Evolutionary conservation across 2,329 filamentous ascomycete genomes (phyloP), one percentile per base, ranked within the genome.

Genomic region (Fusarium goolgardi): DNA sequence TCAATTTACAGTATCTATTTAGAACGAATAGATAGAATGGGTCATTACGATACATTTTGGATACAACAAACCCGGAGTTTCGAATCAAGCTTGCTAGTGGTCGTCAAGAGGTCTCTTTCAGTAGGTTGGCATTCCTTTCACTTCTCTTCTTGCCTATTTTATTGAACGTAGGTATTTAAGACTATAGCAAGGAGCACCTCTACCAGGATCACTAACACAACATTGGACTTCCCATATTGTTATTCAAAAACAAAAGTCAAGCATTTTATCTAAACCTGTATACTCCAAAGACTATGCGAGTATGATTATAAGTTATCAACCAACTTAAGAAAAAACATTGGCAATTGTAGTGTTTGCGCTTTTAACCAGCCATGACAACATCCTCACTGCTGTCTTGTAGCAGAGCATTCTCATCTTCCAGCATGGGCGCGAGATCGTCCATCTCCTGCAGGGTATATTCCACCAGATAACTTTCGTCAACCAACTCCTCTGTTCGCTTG

Each of bases 391-490:
- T 53, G 50, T 80, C 74, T 57, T 73, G 76, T 75, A 79, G 76
- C 49, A 72, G 46, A 20, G 67, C 68, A 55, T 77, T 75, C 12
- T 76, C 77, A 9, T 75, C 75, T 34, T 77, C 78, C 55, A 81
- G 63, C 44, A 79, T 73, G 10, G 85, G 84, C 40, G 83, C 83
- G 64, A 90, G 84, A 77, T 85, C 91, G 75, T 97, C 94, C 94
- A 98, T 98, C 81, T 97, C 92, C 74, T 90, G 87, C 66, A 98
- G 82, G 66, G 95, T 96, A 85, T 96, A 98, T 79, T 97, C 93
- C 40, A 98, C 87, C 73, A 99, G 80, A 80, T 94, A 98, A 76
- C 94, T 97, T 82, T 98, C 96, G 76, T 98, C 95, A 40, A 94
- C 88, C 72, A 97, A 81, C 75, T 97, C 95, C 77, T 97, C 94